A percentile compares a stretch with the other conserved stretches of the same genome.
These are phyloP conservation scores for Solanum hybrid DNA, from an alignment of 305 asterid genomes.

Conservation along the genomic window DNA sequence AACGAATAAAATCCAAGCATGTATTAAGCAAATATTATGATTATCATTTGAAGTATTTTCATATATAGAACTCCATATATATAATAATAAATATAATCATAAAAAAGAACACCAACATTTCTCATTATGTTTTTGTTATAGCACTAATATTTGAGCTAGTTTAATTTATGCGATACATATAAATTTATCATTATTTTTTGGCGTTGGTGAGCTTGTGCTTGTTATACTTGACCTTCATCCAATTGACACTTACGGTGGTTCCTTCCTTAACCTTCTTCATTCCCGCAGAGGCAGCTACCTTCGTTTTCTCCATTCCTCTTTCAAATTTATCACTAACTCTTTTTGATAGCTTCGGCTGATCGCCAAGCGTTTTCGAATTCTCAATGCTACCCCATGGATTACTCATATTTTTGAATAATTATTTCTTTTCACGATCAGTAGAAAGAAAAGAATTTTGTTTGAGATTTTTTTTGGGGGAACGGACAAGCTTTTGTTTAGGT, in stretches of 20 bases:
- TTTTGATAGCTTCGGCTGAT: constrained; percentile 25
- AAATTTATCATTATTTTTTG: constrained; percentile 21
- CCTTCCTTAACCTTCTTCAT: constrained; percentile 30
- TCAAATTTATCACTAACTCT: constrained; percentile 36
- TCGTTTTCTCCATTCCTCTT: constrained; percentile 31
- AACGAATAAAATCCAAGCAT: no score
- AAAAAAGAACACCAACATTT: not conserved
- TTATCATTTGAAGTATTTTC: not conserved
- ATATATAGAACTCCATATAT: not conserved
- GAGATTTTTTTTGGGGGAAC: not conserved
- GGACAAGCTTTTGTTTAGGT: not conserved
- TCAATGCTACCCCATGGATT: constrained; percentile 24
- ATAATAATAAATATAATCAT: not conserved
- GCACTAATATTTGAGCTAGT: not conserved
- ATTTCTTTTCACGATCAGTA: not conserved
- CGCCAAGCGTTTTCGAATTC: constrained; percentile 21
- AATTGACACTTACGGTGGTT: constrained; percentile 46
- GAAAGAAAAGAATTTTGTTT: not conserved
- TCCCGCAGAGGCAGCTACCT: constrained; percentile 12
- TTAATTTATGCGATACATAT: not conserved
- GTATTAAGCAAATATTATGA: not conserved
- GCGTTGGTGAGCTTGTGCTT: constrained; percentile 28
- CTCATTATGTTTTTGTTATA: not conserved
- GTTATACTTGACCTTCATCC: constrained; percentile 60
- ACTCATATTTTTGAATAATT: not conserved